These are phyloP conservation scores for Penicillium sumatraense DNA, from an alignment of 2,329 filamentous ascomycete genomes.

Conservation along the genomic window DNA sequence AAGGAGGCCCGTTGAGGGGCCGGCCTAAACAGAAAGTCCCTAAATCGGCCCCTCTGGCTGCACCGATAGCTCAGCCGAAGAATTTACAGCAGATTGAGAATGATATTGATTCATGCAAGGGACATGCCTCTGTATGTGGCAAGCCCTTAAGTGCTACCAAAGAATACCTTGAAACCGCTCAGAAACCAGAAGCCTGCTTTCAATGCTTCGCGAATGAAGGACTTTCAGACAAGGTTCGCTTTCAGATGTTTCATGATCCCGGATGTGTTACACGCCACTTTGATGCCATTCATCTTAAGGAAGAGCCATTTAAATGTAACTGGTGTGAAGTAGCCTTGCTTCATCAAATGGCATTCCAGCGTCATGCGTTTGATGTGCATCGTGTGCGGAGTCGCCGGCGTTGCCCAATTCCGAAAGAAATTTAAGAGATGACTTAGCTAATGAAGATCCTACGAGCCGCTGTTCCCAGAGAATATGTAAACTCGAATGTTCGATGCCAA, in stretches of 20 bases:
- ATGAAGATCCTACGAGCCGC: no score
- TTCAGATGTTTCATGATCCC: constrained; percentile 19
- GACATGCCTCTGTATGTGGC: constrained; percentile 3
- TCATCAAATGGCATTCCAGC: constrained; percentile 25
- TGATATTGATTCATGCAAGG: not conserved
- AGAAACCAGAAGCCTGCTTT: constrained; percentile 17
- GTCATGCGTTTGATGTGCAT: constrained; percentile 22
- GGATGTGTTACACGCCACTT: constrained; percentile 24
- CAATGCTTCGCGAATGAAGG: constrained; percentile 19
- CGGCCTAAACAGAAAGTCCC: constrained; percentile 12
- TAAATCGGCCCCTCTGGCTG: constrained; percentile 8
- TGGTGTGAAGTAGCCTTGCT: constrained; percentile 21
- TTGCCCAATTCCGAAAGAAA: not conserved
- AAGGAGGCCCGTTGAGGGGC: constrained; percentile 23
- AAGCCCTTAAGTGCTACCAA: constrained; percentile 15
- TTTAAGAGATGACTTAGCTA: no score
- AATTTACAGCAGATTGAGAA: not conserved
- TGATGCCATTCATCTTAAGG: constrained; percentile 21
- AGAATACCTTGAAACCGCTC: constrained; percentile 17
- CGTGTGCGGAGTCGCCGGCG: constrained; percentile 19
- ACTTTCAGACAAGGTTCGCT: constrained; percentile 18
- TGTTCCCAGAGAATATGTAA: no score
- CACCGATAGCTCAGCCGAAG: constrained; percentile 3
- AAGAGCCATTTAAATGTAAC: constrained; percentile 19
- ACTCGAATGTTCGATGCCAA: no score